A percentile compares a stretch with the other conserved stretches of the same genome.
Evolutionary conservation across 2,329 filamentous ascomycete genomes (phyloP).

Genomic region (Fusarium nanum): DNA sequence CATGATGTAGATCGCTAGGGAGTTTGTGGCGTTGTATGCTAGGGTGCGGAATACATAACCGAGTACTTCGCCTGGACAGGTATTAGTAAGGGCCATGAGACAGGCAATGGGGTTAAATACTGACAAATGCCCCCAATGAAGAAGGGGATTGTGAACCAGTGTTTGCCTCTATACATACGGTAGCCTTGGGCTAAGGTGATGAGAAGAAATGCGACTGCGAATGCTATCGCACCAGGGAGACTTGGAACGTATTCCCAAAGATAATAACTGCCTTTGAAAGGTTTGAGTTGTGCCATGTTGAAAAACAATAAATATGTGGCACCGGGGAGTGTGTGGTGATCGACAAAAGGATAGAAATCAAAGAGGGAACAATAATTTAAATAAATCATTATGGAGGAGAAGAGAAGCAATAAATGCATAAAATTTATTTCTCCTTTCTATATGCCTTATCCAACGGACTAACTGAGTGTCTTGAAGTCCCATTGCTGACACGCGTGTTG

Average conservation of each 20-base stretch:
- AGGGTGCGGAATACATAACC: conserved; percentile 30
- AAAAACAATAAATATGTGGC: no score
- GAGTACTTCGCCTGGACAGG: conserved; percentile 4
- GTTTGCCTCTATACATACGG: conserved; percentile 55
- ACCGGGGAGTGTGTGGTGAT: no score
- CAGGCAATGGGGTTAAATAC: conserved; percentile 21
- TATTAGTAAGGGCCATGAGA: accelerated
- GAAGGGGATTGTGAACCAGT: conserved; percentile 62
- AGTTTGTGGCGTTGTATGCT: conserved; percentile 18
- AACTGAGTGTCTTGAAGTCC: accelerated
- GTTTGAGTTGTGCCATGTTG: conserved; percentile 17
- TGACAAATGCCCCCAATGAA: conserved; percentile 59
- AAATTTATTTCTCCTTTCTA: background rate
- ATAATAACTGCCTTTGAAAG: conserved; percentile 11
- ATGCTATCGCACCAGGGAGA: conserved; percentile 57
- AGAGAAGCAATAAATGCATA: accelerated
- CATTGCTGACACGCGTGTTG: conserved; percentile 37
- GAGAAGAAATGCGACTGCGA: conserved; percentile 57
- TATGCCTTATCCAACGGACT: background rate
- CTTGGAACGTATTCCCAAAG: conserved; percentile 55
- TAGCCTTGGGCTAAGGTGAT: conserved; percentile 55
- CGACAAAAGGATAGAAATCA: no score
- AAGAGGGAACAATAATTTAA: no score
- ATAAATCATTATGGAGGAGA: no score
- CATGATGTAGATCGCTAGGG: conserved; percentile 25